These are phyloP conservation scores for Thraustochytrium striatum DNA, from an alignment of 352 stramenopile species.

Conservation along the genomic window DNA sequence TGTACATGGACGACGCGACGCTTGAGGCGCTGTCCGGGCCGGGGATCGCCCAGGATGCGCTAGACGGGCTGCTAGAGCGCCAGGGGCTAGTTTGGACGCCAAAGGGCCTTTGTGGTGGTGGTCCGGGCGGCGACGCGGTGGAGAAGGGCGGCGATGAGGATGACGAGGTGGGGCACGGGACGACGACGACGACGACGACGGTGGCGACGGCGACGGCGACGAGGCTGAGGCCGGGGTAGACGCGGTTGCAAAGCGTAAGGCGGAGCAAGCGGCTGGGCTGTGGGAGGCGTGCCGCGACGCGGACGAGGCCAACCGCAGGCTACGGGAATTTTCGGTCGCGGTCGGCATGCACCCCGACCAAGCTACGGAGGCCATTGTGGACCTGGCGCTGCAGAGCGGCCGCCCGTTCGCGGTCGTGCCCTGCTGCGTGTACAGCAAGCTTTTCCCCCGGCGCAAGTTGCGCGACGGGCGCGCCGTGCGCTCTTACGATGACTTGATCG, in stretches of 20 bases:
- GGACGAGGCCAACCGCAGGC: conserved; percentile 61
- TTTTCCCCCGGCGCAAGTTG: conserved; percentile 70
- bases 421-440: conserved; percentile 87
- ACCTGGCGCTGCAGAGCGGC: conserved; percentile 74
- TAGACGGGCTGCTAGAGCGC: background rate
- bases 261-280: background rate
- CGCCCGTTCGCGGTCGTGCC: conserved; percentile 93
- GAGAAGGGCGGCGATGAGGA: background rate
- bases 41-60: background rate
- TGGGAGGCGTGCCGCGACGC: conserved; percentile 61
- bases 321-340: conserved; percentile 71
- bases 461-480: conserved; percentile 60
- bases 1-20: conserved; percentile 8
- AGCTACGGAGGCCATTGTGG: conserved; percentile 87
- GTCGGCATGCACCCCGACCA: conserved; percentile 90
- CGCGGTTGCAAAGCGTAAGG: background rate
- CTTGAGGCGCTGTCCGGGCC: background rate
- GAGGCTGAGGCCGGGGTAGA: background rate
- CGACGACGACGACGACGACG: background rate
- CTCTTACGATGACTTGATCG: conserved; percentile 70
- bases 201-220: background rate
- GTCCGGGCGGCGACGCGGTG: background rate
- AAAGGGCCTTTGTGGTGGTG: conserved; percentile 21
- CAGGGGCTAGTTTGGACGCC: background rate
- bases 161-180: background rate